Base-by-base conservation (phyloP, 345 rosid genomes). In the Aquilaria yunnanensis region DNA sequence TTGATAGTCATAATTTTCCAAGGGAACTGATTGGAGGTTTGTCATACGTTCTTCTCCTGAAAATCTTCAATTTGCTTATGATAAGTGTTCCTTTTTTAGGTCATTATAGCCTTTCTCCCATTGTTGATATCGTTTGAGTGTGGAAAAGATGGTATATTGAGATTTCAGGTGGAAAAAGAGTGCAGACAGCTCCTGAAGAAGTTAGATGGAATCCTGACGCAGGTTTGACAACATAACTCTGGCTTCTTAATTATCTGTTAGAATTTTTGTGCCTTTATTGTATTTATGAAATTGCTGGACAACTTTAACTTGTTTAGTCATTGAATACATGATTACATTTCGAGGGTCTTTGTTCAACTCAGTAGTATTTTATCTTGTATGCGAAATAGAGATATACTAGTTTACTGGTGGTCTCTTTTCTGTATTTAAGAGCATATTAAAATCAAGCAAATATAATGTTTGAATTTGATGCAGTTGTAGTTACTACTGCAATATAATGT, bases 11-110 rank as follows among this genome's bases (percentile, higher is more conserved):
- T 54, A 78, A 83, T 76, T 85, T 83, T 71, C 88, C 88, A 54
- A 67, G 57, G 68, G 85, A 81, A 67, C 62, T 79, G 58, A 45
- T 83, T 71, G 70, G 71, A 83, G 88, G 88, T 81, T 63, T 14
- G 65, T 37, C 47, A 37, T 45, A 55, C 9, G 12, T 31, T 61
- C 59, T 23, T 34, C 54, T 65, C 47, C 11, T 58, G 14, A 58
- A 29, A 58, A 53, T 55, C 59, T 70, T 7, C 23, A 13, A 32
- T 47, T 60, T 54, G 2, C 1, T 8, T 54, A 12, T 29, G 2
- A 29, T 9, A 54, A 13, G 55, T 3, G 14, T 51, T 51, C 29
- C 6, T 51, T 1, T 37, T 37, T 37, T 37, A 37, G 43, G 43
- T 8, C 43, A 37, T 37, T 37, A 16, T 51, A 9, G 55, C 55